Evolutionary conservation across 768 basidiomycete species (phyloP).

Genomic region (Pulveroboletus sp.): DNA sequence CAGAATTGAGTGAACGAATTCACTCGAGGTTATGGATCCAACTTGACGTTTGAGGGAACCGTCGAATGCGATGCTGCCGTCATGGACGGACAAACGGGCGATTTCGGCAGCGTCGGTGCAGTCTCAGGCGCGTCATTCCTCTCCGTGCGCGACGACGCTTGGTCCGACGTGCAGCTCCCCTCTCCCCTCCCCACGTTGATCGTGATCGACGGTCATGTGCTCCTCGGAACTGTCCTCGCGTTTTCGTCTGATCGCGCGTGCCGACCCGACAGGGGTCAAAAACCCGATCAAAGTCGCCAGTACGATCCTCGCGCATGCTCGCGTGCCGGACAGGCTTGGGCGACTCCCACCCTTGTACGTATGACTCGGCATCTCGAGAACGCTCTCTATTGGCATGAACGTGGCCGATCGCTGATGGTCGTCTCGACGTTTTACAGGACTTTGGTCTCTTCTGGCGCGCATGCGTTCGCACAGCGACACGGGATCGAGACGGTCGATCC

Average conservation of each 20-base stretch:
- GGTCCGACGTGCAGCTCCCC: not conserved
- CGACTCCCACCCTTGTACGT: conserved; percentile 68
- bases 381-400: not conserved
- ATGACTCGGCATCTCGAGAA: not conserved
- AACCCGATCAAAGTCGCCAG: conserved; percentile 67
- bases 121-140: conserved; percentile 48
- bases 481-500: conserved; percentile 36
- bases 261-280: conserved; percentile 46
- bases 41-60: conserved; percentile 65
- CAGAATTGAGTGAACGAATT: not conserved
- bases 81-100: conserved; percentile 46
- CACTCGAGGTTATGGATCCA: conserved; percentile 64
- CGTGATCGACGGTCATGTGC: not conserved
- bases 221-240: not conserved
- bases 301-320: conserved; percentile 51
- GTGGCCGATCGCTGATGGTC: not conserved
- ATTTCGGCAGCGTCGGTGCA: conserved; percentile 76
- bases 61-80: conserved; percentile 84
- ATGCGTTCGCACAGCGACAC: conserved; percentile 42
- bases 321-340: conserved; percentile 47
- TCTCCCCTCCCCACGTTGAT: not conserved
- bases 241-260: not conserved
- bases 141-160: not conserved
- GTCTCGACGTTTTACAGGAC: conserved; percentile 36
- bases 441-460: conserved; percentile 60